Percentiles rank a stretch among this genome's conserved stretches.
Evolutionary conservation across 2,329 filamentous ascomycete species (phyloP).

Genomic region (Passalora sequoiae): DNA sequence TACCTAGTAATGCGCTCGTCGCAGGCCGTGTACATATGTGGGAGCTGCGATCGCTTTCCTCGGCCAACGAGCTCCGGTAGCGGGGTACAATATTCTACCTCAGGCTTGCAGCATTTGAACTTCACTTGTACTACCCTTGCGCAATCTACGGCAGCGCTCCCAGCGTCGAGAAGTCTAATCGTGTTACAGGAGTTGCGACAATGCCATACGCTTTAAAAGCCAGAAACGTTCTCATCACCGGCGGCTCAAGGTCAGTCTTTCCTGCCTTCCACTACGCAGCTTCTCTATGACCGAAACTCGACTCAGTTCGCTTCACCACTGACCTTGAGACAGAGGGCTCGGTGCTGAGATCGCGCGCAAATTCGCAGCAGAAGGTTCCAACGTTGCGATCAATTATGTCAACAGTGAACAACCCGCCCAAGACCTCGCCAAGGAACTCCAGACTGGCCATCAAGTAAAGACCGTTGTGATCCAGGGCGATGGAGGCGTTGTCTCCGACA

Average conservation of each 20-base stretch:
- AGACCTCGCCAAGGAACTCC: slow-evolving; percentile 53
- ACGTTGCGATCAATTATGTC: slow-evolving; percentile 70
- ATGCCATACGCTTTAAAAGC: slow-evolving; percentile 61
- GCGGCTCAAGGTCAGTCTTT: slow-evolving; percentile 53
- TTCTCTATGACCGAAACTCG: no score
- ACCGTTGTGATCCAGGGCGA: slow-evolving; percentile 60
- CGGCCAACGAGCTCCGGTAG: slow-evolving; percentile 2
- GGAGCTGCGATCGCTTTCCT: no score
- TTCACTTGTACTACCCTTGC: no score
- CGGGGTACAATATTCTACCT: slow-evolving; percentile 5
- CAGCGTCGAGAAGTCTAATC: no score
- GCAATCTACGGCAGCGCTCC: no score
- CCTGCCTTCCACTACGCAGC: neutral
- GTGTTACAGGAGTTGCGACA: no score
- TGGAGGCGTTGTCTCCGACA: slow-evolving; percentile 55
- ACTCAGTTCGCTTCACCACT: no score
- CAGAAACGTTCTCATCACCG: slow-evolving; percentile 60
- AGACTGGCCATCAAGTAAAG: slow-evolving; percentile 48
- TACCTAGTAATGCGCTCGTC: no score
- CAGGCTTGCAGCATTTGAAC: no score
- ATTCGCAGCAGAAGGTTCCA: slow-evolving; percentile 63
- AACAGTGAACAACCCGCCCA: slow-evolving; percentile 57
- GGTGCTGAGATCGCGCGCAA: slow-evolving; percentile 63
- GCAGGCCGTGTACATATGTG: no score
- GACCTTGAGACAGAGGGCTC: slow-evolving; percentile 54